phyloP scores from a whole-genome alignment of 2,329 filamentous ascomycete species.

The Exophiala phaeomuriformis region DNA sequence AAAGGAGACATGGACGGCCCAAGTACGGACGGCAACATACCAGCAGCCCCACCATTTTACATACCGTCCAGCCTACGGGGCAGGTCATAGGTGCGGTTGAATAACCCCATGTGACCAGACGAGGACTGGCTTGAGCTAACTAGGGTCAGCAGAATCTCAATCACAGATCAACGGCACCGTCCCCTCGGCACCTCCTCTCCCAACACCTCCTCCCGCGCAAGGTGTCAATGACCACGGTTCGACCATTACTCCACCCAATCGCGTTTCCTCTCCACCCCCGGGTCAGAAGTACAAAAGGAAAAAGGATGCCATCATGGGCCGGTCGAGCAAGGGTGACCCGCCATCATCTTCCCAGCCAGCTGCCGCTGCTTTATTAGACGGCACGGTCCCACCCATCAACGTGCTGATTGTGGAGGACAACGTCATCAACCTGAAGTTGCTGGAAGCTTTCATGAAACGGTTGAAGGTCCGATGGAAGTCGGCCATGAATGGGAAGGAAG shows the following conservation, averaged over 20 bases:
- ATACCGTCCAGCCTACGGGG: constrained; percentile 38
- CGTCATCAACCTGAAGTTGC: constrained; percentile 86
- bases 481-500: constrained; percentile 91
- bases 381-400: constrained; percentile 87
- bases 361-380: constrained; percentile 63
- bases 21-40: constrained; percentile 65
- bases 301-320: constrained; percentile 36
- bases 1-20: constrained; percentile 54
- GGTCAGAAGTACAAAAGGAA: constrained; percentile 44
- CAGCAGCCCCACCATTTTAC: constrained; percentile 67
- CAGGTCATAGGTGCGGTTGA: constrained; percentile 28
- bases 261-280: constrained; percentile 45
- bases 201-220: constrained; percentile 47
- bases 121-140: constrained; percentile 25
- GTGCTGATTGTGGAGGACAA: constrained; percentile 98
- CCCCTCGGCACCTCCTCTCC: constrained; percentile 45
- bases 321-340: constrained; percentile 28
- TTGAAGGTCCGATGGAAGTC: constrained; percentile 94
- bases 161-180: constrained; percentile 35
- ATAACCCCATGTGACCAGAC: not conserved
- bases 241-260: constrained; percentile 43
- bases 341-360: constrained; percentile 30
- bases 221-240: constrained; percentile 40
- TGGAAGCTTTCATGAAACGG: constrained; percentile 92
- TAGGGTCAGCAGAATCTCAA: constrained; percentile 35